Conservation (phyloP, 1,284 basidiomycete species). For the Puccinia horiana region DNA sequence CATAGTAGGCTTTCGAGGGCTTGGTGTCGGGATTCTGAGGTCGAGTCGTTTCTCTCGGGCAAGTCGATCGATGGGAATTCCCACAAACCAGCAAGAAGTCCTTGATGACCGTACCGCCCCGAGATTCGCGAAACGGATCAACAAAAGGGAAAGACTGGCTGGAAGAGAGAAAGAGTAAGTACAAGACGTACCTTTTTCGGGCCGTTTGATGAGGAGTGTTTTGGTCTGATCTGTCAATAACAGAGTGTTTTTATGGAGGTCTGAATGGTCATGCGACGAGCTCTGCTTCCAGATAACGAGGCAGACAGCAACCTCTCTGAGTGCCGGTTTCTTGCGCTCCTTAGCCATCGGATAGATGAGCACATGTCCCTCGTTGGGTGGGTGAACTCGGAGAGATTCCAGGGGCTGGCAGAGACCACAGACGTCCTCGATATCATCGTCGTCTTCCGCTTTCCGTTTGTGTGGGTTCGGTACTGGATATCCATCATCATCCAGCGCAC, state of each 20-base stretch:
- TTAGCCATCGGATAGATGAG: slow-evolving; percentile 44
- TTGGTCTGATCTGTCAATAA: slow-evolving; percentile 50
- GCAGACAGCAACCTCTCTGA: slow-evolving; percentile 33
- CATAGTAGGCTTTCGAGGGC: neutral
- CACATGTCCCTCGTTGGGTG: neutral
- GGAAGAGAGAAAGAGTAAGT: neutral
- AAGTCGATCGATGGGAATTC: slow-evolving; percentile 71
- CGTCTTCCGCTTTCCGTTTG: neutral
- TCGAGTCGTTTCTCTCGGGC: slow-evolving; percentile 28
- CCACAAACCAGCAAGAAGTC: slow-evolving; percentile 80
- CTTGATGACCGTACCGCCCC: slow-evolving; percentile 60
- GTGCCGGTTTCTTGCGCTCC: slow-evolving; percentile 36
- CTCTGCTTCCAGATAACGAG: slow-evolving; percentile 32
- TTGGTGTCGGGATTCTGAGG: neutral
- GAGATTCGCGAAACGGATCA: neutral
- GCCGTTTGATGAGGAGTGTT: slow-evolving; percentile 35
- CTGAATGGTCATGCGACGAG: neutral
- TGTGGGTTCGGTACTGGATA: neutral
- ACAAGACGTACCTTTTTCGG: slow-evolving; percentile 63
- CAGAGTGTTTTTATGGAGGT: slow-evolving; percentile 50
- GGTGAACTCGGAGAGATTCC: neutral
- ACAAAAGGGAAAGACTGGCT: slow-evolving; percentile 48
- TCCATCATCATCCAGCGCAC: neutral
- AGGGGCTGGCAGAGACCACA: slow-evolving; percentile 34
- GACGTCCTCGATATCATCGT: slow-evolving; percentile 35